Conservation (phyloP, 106 monocot species). For the Acanthochlamys bracteata region DNA sequence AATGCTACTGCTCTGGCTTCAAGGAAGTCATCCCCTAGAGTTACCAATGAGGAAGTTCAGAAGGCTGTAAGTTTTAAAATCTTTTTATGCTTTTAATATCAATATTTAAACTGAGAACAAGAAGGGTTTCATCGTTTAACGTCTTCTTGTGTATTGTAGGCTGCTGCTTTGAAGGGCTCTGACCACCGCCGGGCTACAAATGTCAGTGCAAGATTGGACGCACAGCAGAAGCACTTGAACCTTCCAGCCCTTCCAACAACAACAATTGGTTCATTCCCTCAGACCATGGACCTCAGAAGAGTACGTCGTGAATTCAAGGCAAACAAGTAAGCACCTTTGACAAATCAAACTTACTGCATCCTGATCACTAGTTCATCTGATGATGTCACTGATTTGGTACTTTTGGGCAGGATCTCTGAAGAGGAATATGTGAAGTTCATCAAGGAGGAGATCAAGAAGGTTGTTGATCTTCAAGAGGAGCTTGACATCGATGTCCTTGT, state of each 20-base stretch:
- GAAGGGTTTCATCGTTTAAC: not conserved
- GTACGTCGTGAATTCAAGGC: conserved; percentile 59
- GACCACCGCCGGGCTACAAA: conserved; percentile 35
- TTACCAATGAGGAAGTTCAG: conserved; percentile 34
- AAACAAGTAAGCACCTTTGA: conserved; percentile 32
- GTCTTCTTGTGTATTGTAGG: conserved; percentile 9
- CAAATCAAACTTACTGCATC: not conserved
- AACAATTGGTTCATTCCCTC: conserved; percentile 49
- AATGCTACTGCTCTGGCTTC: conserved; percentile 45
- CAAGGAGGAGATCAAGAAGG: conserved; percentile 40
- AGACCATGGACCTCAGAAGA: conserved; percentile 40
- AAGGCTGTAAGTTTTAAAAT: conserved; percentile 41
- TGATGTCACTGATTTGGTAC: not conserved
- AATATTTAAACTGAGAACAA: too few species aligned
- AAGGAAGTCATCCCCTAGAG: conserved; percentile 37
- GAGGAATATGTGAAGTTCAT: conserved; percentile 33
- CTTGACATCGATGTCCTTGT: conserved; percentile 79
- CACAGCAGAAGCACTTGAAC: conserved; percentile 43
- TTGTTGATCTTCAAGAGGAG: conserved; percentile 46
- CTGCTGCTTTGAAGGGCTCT: conserved; percentile 34
- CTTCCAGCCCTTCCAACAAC: conserved; percentile 39
- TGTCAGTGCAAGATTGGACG: conserved; percentile 37
- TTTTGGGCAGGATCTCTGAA: conserved; percentile 34
- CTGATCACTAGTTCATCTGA: not conserved
- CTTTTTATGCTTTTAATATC: not conserved